Evolutionary conservation across 75 land plant species (phyloP).

Genomic region (Cupressus sempervirens): DNA sequence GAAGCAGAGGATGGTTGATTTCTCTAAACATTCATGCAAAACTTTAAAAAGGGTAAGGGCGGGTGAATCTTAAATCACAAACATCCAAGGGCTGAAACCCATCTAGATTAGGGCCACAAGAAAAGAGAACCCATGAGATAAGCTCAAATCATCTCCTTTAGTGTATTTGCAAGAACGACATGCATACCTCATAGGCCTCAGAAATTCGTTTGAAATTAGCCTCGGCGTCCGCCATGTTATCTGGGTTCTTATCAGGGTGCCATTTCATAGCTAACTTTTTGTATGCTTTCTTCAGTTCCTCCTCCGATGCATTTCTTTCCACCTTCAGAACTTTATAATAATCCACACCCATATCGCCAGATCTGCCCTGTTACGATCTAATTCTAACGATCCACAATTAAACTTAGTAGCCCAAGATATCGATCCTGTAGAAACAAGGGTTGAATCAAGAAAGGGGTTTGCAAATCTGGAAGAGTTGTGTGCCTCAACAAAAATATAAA

Average conservation of each 20-base stretch:
- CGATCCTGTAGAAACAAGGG: too few species aligned
- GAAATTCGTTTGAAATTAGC: constrained; percentile 55
- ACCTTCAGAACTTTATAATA: constrained; percentile 36
- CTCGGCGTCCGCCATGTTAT: constrained; percentile 46
- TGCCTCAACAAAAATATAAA: too few species aligned
- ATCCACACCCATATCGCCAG: constrained; percentile 33
- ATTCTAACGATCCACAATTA: too few species aligned
- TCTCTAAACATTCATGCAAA: background rate
- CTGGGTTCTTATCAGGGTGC: constrained; percentile 53
- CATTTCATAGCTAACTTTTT: constrained; percentile 47
- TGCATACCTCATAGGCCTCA: constrained; percentile 39
- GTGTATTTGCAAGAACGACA: background rate
- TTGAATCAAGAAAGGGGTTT: too few species aligned
- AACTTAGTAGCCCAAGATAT: too few species aligned
- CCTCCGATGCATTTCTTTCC: constrained; percentile 26
- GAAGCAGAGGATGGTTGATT: background rate
- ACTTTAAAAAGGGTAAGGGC: background rate
- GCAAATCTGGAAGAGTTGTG: too few species aligned
- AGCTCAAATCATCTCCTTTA: too few species aligned
- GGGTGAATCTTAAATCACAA: background rate
- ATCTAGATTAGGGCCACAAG: too few species aligned
- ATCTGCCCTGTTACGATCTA: too few species aligned
- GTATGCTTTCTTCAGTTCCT: constrained; percentile 46
- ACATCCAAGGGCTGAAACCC: background rate
- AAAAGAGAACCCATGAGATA: too few species aligned